A percentile compares a stretch with the other conserved stretches of the same genome.
These are phyloP conservation scores for Cutaneotrichosporon sp. DNA, from an alignment of 1,284 basidiomycete species.

Conservation along the genomic window DNA sequence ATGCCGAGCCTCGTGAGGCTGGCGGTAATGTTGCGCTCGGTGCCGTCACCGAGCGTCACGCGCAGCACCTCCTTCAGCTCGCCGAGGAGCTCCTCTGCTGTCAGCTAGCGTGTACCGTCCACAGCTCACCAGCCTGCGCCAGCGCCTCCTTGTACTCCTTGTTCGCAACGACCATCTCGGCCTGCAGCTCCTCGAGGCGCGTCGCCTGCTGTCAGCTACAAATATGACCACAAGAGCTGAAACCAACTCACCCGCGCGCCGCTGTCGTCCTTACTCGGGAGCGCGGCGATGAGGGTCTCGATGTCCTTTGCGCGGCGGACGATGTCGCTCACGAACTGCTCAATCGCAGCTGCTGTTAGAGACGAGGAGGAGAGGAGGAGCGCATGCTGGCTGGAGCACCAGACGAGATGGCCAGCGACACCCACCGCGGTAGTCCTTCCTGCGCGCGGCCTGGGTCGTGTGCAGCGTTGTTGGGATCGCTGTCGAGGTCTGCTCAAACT, in stretches of 20 bases:
- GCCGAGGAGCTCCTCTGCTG: slow-evolving; percentile 37
- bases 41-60: slow-evolving; percentile 34
- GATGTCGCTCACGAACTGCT: slow-evolving; percentile 49
- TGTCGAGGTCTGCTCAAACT: slow-evolving; percentile 47
- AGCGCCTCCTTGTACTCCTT: slow-evolving; percentile 47
- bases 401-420: background rate
- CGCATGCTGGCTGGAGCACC: too few relatives aligned
- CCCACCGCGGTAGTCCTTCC: slow-evolving; percentile 41
- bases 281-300: slow-evolving; percentile 42
- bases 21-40: slow-evolving; percentile 21
- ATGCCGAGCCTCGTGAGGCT: slow-evolving; percentile 8
- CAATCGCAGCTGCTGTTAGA: slow-evolving; percentile 41
- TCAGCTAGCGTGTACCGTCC: background rate
- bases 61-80: slow-evolving; percentile 43
- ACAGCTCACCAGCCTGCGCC: slow-evolving; percentile 42
- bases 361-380: background rate
- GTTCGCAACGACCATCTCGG: slow-evolving; percentile 46
- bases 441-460: slow-evolving; percentile 33
- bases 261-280: slow-evolving; percentile 48
- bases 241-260: slow-evolving; percentile 32
- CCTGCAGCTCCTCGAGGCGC: slow-evolving; percentile 42
- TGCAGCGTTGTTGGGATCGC: slow-evolving; percentile 44
- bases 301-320: slow-evolving; percentile 49
- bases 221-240: background rate
- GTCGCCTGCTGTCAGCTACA: slow-evolving; percentile 28